Evolutionary conservation across 192 early-diverging fungal genomes (phyloP).

Genomic region (Rhizoclosmatium globosum): DNA sequence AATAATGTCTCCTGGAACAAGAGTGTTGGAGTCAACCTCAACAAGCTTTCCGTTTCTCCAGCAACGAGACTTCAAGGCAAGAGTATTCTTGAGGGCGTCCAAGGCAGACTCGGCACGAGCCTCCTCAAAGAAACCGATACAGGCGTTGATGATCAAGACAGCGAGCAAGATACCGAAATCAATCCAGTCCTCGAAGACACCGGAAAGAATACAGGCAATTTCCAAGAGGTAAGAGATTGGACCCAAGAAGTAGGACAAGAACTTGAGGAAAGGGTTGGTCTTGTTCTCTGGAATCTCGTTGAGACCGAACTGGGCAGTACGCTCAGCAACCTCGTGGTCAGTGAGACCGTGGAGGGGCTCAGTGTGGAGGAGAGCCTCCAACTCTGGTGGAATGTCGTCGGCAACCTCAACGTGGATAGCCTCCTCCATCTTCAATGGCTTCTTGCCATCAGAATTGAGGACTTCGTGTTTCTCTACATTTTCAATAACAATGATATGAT

Average conservation of each 20-base stretch:
- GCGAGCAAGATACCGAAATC: conserved; percentile 88
- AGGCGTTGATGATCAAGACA: conserved; percentile 87
- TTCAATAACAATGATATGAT: neutral
- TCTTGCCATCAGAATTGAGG: conserved; percentile 33
- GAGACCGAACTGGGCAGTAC: conserved; percentile 75
- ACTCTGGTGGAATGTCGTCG: conserved; percentile 46
- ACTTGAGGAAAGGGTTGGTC: conserved; percentile 85
- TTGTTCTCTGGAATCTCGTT: conserved; percentile 83
- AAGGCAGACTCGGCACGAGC: conserved; percentile 92
- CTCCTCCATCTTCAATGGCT: conserved; percentile 40
- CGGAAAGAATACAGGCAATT: conserved; percentile 86
- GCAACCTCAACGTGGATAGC: conserved; percentile 49
- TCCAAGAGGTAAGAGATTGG: conserved; percentile 91
- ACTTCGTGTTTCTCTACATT: neutral
- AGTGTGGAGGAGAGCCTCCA: conserved; percentile 71
- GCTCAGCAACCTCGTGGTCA: conserved; percentile 73
- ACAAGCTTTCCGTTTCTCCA: conserved; percentile 85
- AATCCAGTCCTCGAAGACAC: conserved; percentile 81
- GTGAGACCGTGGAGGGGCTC: conserved; percentile 80
- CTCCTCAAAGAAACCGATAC: conserved; percentile 94
- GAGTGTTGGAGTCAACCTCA: conserved; percentile 76
- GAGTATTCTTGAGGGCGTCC: conserved; percentile 93
- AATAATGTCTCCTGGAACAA: conserved; percentile 94
- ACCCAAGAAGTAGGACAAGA: conserved; percentile 88
- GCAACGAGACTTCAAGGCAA: conserved; percentile 84